A percentile compares a stretch with the other conserved stretches of the same genome.
Evolutionary conservation across 805 yeast species (phyloP).

Genomic region (Cyberlindnera veronae): DNA sequence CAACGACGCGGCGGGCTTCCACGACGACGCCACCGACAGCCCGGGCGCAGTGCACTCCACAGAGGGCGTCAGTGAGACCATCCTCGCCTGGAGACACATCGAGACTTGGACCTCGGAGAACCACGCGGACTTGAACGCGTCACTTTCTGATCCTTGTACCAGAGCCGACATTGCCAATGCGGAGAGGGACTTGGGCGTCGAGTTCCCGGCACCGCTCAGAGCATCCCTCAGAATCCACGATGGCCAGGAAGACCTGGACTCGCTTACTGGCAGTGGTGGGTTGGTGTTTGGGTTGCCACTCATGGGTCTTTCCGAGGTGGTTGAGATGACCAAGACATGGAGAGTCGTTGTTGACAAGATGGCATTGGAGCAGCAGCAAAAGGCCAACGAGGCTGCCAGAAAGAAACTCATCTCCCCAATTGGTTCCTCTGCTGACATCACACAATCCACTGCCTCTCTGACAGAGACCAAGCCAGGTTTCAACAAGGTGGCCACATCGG

Average conservation of each 20-base stretch:
- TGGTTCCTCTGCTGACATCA: conserved; percentile 24
- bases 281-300: conserved; percentile 76
- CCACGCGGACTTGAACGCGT: conserved; percentile 77
- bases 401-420: conserved; percentile 26
- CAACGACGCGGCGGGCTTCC: conserved; percentile 32
- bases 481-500: conserved; percentile 13
- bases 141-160: conserved; percentile 77
- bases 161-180: conserved; percentile 75
- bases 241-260: conserved; percentile 82
- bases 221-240: conserved; percentile 82
- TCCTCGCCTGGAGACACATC: conserved; percentile 85
- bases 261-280: conserved; percentile 66
- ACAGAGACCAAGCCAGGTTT: conserved; percentile 30
- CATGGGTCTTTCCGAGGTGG: conserved; percentile 76
- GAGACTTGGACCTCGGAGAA: conserved; percentile 77
- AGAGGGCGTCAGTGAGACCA: conserved; percentile 71
- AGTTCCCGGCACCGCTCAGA: conserved; percentile 76
- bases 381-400: conserved; percentile 18
- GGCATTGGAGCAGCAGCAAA: conserved; percentile 25
- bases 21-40: conserved; percentile 33
- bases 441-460: conserved; percentile 18
- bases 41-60: conserved; percentile 30
- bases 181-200: conserved; percentile 73
- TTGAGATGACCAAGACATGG: conserved; percentile 83
- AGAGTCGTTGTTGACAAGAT: conserved; percentile 58